Base-by-base conservation (phyloP, 371 early-diverging fungal genomes). In the Rhizopus sp. region DNA sequence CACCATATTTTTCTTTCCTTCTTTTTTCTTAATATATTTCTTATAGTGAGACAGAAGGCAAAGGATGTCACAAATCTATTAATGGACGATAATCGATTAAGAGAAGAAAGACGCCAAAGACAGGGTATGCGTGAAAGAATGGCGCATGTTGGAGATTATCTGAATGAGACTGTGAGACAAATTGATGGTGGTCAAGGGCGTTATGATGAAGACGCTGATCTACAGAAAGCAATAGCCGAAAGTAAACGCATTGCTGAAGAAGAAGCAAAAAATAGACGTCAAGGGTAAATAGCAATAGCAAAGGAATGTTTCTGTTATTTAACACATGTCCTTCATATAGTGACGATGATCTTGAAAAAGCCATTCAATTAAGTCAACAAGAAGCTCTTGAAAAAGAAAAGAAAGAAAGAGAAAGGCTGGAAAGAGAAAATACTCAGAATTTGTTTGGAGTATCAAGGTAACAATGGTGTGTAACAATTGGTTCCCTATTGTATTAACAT, bases 1-100 rank as follows among this genome's bases (percentile, higher is more conserved):
- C 50, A 5, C 8, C n/a, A 41, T 53, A 8, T 6, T 38, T 0
- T 17, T n/a, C 9, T 34, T 54, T 33, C 4, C 16, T 50, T 50
- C 51, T 41, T 13, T 10, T n/a, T 35, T 50, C 16, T 32, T 50
- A 29, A 37, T 17, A 39, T 4, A 3, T 41, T 17, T 4, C 31
- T 31, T 41, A 5, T 47, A 66, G 68, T 67, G 9, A 92, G 96
- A 38, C 88, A 94, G 65, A 93, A 93, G 72, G 90, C 93, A 50
- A 95, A 93, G 61, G 94, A 93, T 59, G 83, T 97, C 41, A 90
- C 93, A 5, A 77, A 82, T 15, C 71, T 96, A 31, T 72, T 96
- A 41, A 71, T 79, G 5, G 93, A 96, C 60, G 93, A 92, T 7
- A 68, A 82, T 9, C 83, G 87, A 23, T 67, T 96, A 41, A 81